A percentile compares a stretch with the other conserved stretches of the same genome.
Conservation (phyloP, 1,284 basidiomycete species). For the Apiotrichum gracile region DNA sequence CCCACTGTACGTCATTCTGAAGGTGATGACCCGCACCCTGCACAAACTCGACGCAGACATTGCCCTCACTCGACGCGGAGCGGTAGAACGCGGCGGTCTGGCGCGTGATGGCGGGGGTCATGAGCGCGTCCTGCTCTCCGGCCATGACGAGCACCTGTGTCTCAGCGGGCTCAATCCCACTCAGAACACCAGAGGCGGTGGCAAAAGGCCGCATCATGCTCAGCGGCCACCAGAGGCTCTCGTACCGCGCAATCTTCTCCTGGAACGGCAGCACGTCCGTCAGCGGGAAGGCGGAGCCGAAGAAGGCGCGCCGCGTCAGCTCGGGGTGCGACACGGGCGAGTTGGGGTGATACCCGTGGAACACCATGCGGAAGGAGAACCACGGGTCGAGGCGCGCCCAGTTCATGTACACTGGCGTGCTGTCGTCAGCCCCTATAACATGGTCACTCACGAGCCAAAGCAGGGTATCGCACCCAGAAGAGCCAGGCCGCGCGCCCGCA, state of each 20-base stretch:
- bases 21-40: constrained; percentile 11
- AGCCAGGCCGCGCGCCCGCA: not conserved
- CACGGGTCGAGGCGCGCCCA: constrained; percentile 8
- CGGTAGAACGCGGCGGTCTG: constrained; percentile 8
- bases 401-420: constrained; percentile 5
- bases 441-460: constrained; percentile 5
- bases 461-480: constrained; percentile 5
- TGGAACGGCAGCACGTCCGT: constrained; percentile 5
- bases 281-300: not conserved
- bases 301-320: constrained; percentile 9
- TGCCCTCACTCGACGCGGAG: not conserved
- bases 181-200: not conserved
- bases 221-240: constrained; percentile 9
- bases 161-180: not conserved
- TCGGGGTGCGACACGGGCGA: constrained; percentile 6
- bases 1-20: constrained; percentile 12
- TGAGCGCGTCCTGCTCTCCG: constrained; percentile 7
- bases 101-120: constrained; percentile 8
- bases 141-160: constrained; percentile 7
- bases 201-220: constrained; percentile 8
- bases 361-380: constrained; percentile 6
- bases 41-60: constrained; percentile 3
- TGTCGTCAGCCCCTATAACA: not conserved
- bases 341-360: constrained; percentile 7
- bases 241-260: constrained; percentile 1